A percentile compares a stretch with the other conserved stretches of the same genome.
Conservation (phyloP, 2,329 filamentous ascomycete genomes). For the Aureobasidium sp. region DNA sequence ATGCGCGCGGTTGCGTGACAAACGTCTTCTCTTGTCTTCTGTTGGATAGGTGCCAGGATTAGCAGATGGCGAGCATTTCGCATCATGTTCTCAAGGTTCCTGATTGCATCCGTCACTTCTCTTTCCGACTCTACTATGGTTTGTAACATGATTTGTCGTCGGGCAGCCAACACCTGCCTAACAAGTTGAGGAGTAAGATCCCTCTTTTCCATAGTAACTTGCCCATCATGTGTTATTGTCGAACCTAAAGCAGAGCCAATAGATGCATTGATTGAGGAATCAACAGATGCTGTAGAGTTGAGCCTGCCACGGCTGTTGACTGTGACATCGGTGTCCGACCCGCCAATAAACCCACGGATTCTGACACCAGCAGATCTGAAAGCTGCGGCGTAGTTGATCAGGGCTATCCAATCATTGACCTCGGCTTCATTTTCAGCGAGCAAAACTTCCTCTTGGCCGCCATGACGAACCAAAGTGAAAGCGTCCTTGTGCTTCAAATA, state of each 20-base stretch:
- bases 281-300: conserved; percentile 41
- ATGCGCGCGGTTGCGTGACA: conserved; percentile 76
- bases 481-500: conserved; percentile 97
- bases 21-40: conserved; percentile 79
- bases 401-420: conserved; percentile 93
- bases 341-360: conserved; percentile 78
- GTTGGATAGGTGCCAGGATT: conserved; percentile 80
- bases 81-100: conserved; percentile 71
- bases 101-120: conserved; percentile 62
- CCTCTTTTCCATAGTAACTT: conserved; percentile 63
- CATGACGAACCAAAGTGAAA: conserved; percentile 81
- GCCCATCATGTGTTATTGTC: conserved; percentile 58
- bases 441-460: conserved; percentile 80
- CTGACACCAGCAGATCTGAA: conserved; percentile 87
- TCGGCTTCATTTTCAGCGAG: conserved; percentile 84
- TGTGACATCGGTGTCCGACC: conserved; percentile 62
- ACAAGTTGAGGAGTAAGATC: conserved; percentile 56
- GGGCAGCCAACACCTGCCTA: conserved; percentile 73
- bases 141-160: conserved; percentile 71
- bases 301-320: conserved; percentile 63
- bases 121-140: conserved; percentile 79
- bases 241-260: conserved; percentile 29
- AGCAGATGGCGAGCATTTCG: conserved; percentile 86
- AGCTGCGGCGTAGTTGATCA: conserved; percentile 91
- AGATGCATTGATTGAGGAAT: background rate